These are phyloP conservation scores for Fonsecaea pugnacius DNA, from an alignment of 2,329 filamentous ascomycete species.

Conservation along the genomic window DNA sequence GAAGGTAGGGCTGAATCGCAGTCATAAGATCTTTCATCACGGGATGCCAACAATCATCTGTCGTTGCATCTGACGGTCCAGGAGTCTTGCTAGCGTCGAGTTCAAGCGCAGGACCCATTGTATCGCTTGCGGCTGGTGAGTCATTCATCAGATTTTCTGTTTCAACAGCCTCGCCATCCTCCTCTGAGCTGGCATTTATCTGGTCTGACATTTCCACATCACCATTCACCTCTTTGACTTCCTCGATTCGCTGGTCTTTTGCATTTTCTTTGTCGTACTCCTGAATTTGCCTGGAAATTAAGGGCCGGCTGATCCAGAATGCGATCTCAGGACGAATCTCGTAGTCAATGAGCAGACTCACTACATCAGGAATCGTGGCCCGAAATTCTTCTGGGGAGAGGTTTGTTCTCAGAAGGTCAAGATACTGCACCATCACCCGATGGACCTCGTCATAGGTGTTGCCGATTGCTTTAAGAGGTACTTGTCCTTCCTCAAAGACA, in stretches of 20 bases:
- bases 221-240: slow-evolving; percentile 37
- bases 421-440: slow-evolving; percentile 80
- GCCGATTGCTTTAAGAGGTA: slow-evolving; percentile 85
- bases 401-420: slow-evolving; percentile 84
- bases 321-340: slow-evolving; percentile 79
- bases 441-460: slow-evolving; percentile 91
- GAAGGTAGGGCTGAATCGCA: slow-evolving; percentile 65
- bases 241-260: slow-evolving; percentile 40
- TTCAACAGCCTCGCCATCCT: slow-evolving; percentile 45
- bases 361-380: slow-evolving; percentile 72
- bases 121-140: slow-evolving; percentile 23
- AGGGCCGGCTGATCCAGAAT: slow-evolving; percentile 79
- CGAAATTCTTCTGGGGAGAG: slow-evolving; percentile 78
- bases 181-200: slow-evolving; percentile 34
- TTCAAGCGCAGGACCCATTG: slow-evolving; percentile 24
- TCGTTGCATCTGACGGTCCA: slow-evolving; percentile 43
- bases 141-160: slow-evolving; percentile 43
- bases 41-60: slow-evolving; percentile 63
- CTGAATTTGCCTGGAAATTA: slow-evolving; percentile 68
- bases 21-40: slow-evolving; percentile 76
- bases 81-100: slow-evolving; percentile 35
- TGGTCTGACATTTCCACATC: slow-evolving; percentile 41
- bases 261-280: slow-evolving; percentile 46
- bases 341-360: slow-evolving; percentile 74
- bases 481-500: slow-evolving; percentile 73